Evolutionary conservation across 768 basidiomycete species (phyloP), one percentile per base, ranked within the genome.

Genomic region (Kwoniella sp.): DNA sequence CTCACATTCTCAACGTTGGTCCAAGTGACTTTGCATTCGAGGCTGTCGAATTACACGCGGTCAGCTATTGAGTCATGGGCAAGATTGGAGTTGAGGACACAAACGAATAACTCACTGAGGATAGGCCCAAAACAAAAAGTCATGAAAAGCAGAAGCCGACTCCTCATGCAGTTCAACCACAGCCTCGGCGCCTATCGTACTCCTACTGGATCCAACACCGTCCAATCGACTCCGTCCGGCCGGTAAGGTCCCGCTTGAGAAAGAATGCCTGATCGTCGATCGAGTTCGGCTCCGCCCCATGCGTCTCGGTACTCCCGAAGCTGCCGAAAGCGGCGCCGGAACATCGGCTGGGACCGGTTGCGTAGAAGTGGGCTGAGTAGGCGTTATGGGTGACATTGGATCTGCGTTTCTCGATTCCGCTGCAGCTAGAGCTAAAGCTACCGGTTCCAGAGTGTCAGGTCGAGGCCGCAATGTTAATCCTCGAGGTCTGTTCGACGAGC

Each of bases 11-110:
- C 92, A 26, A 92, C 94, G 77, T 96, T 96, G 71, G 91, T 90
- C 78, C 93, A 97, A 0, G 91, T 89, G 58, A 95, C 92, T 9
- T 90, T 90, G 81, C 92, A 95, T 68, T 92, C 90, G 58, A 94
- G 49, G 33, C 58, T 56, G n/a, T 26, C 27, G 26, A 27, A 46
- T n/a, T 25, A 26, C 55, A 10, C 7, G 13, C 13, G 5, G 26
- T 67, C 52, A 50, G 59, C 54, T 21, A 6, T 30, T n/a, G n/a
- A 33, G 21, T 27, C 21, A n/a, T n/a, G n/a, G n/a, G n/a, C 15
- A 17, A 49, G 22, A 44, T 9, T 10, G 40, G 17, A 6, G 8
- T 44, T 4, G 8, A 15, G 21, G 10, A 26, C 26, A 13, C 13
- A 2, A 50, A 27, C 8, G 33, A 3, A 36, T 53, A 5, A 81